Evolutionary conservation across 495 filamentous ascomycete species (phyloP).

Genomic region (Penicillium cinerascens): DNA sequence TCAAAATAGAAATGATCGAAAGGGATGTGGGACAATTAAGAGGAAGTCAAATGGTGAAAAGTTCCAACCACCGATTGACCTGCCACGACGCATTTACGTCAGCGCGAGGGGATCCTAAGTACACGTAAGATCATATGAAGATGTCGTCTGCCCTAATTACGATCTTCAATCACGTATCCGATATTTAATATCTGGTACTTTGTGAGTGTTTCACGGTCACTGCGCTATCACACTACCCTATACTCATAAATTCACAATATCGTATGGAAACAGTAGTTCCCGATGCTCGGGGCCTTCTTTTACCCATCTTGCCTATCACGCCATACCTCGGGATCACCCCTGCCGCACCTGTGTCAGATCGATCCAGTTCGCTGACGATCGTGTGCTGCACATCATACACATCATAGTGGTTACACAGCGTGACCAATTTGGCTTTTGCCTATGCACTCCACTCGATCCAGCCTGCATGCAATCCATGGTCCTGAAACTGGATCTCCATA

Average conservation of each 20-base stretch:
- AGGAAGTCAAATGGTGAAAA: neutral
- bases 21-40: neutral
- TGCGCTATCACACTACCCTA: neutral
- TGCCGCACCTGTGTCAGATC: slow-evolving; percentile 12
- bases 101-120: slow-evolving; percentile 7
- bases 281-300: slow-evolving; percentile 3
- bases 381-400: slow-evolving; percentile 16
- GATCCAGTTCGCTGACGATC: slow-evolving; percentile 18
- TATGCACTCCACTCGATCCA: neutral
- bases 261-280: too few relatives aligned
- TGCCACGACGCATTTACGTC: slow-evolving; percentile 17
- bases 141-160: neutral
- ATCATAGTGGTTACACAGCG: slow-evolving; percentile 7
- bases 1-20: neutral
- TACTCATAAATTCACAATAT: neutral
- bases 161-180: neutral
- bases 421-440: neutral
- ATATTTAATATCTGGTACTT: neutral
- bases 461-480: too few relatives aligned
- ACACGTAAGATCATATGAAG: slow-evolving; percentile 13
- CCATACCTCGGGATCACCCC: slow-evolving; percentile 27
- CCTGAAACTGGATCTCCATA: too few relatives aligned
- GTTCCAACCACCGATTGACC: neutral
- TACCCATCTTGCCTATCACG: slow-evolving; percentile 19
- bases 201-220: neutral